Conservation (phyloP, 2,329 filamentous ascomycete species). For the Fusarium paranaense region DNA sequence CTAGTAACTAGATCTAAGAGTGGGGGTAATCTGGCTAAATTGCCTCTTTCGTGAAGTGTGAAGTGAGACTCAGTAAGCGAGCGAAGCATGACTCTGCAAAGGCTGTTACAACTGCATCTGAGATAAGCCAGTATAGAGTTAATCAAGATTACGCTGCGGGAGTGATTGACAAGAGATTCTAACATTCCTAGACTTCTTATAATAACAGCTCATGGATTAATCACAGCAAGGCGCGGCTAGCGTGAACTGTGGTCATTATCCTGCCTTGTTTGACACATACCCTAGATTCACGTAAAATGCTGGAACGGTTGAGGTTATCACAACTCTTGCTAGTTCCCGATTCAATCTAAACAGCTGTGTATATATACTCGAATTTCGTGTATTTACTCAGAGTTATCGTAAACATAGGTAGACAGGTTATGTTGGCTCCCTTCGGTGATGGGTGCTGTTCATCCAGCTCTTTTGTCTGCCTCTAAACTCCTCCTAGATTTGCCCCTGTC, state of each 20-base stretch:
- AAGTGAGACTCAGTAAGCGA: conserved; percentile 27
- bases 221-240: conserved; percentile 53
- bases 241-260: too few species aligned
- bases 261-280: background rate
- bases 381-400: conserved; percentile 50
- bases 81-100: background rate
- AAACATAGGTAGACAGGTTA: conserved; percentile 37
- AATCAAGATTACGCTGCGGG: background rate
- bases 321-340: conserved; percentile 49
- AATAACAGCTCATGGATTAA: conserved; percentile 53
- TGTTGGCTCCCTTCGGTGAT: conserved; percentile 47
- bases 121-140: background rate
- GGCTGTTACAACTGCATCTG: background rate
- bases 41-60: conserved; percentile 45
- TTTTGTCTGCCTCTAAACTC: background rate
- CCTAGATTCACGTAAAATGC: conserved; percentile 58
- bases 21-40: conserved; percentile 46
- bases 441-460: conserved; percentile 39
- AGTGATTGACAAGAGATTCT: conserved; percentile 41
- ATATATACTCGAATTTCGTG: background rate
- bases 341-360: background rate
- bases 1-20: conserved; percentile 52
- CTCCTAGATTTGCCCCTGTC: conserved; percentile 43
- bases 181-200: conserved; percentile 49
- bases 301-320: conserved; percentile 52